Evolutionary conservation across 1,139 yeast genomes (phyloP).

Genomic region (Scheffersomyces cryptocercus): DNA sequence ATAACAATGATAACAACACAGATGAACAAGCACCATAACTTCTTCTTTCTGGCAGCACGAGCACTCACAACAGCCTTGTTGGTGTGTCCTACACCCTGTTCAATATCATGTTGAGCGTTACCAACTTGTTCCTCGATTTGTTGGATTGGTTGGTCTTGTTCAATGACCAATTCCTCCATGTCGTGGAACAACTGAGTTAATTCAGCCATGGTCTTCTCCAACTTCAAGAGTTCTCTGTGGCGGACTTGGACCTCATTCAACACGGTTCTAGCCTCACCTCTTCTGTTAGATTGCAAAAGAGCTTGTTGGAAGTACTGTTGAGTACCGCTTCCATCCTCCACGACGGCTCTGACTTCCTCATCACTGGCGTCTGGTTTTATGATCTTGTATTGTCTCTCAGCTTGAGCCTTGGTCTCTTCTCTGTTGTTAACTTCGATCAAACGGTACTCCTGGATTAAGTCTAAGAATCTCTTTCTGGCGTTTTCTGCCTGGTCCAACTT

Average conservation of each 20-base stretch:
- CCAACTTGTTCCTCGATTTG: slow-evolving; percentile 80
- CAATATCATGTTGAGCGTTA: slow-evolving; percentile 86
- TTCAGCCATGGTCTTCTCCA: slow-evolving; percentile 95
- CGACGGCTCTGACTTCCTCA: slow-evolving; percentile 78
- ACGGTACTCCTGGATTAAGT: slow-evolving; percentile 83
- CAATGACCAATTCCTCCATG: slow-evolving; percentile 95
- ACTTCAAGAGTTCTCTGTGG: slow-evolving; percentile 92
- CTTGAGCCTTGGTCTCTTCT: slow-evolving; percentile 81
- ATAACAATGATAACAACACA: slow-evolving; percentile 59
- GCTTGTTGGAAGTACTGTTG: slow-evolving; percentile 96
- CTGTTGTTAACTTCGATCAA: slow-evolving; percentile 84
- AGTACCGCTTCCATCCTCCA: slow-evolving; percentile 67
- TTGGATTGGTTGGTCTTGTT: slow-evolving; percentile 88
- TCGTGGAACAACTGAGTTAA: slow-evolving; percentile 92
- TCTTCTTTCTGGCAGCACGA: slow-evolving; percentile 87
- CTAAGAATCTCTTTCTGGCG: slow-evolving; percentile 81
- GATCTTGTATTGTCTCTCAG: slow-evolving; percentile 89
- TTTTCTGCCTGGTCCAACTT: slow-evolving; percentile 91
- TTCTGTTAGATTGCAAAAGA: slow-evolving; percentile 83
- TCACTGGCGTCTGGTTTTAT: slow-evolving; percentile 93
- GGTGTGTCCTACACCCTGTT: slow-evolving; percentile 93
- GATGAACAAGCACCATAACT: slow-evolving; percentile 81
- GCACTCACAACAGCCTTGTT: slow-evolving; percentile 88
- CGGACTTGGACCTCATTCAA: slow-evolving; percentile 94
- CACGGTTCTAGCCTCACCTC: slow-evolving; percentile 96